phyloP scores from a whole-genome alignment of 176 grass and related monocot genomes.

The Aegilops sharonensis region DNA sequence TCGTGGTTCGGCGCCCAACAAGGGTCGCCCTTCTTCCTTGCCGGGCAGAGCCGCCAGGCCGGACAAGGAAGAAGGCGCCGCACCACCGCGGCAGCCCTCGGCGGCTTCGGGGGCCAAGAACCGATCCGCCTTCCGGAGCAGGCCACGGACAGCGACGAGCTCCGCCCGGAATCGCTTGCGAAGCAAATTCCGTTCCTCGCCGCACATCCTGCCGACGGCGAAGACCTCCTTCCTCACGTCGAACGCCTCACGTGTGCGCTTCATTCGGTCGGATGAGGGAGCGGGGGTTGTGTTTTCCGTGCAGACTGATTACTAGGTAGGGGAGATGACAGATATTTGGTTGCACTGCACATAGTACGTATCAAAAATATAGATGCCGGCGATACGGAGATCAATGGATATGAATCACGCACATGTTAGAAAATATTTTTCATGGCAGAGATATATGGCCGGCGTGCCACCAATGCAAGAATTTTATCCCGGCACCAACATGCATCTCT shows the following conservation, averaged over 20 bases:
- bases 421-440: not conserved
- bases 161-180: constrained; percentile 16
- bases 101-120: not conserved
- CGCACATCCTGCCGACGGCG: not conserved
- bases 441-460: too few relatives aligned
- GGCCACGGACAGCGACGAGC: constrained; percentile 15
- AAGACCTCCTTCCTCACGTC: constrained; percentile 19
- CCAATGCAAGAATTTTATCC: too few relatives aligned
- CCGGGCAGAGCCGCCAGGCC: not conserved
- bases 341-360: not conserved
- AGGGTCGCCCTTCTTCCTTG: not conserved
- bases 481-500: too few relatives aligned
- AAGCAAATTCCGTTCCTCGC: not conserved
- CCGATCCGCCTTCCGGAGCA: constrained; percentile 6
- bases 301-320: not conserved
- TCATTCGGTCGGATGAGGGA: not conserved
- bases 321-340: not conserved
- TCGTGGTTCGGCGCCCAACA: too few relatives aligned
- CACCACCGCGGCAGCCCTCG: not conserved
- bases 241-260: not conserved
- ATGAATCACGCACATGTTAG: not conserved
- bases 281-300: too few relatives aligned
- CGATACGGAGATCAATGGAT: not conserved
- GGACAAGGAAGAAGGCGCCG: not conserved
- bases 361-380: not conserved